Percentiles rank a stretch among this genome's conserved stretches.
phyloP scores from a whole-genome alignment of 495 filamentous ascomycete genomes.

The Terfezia claveryi region DNA sequence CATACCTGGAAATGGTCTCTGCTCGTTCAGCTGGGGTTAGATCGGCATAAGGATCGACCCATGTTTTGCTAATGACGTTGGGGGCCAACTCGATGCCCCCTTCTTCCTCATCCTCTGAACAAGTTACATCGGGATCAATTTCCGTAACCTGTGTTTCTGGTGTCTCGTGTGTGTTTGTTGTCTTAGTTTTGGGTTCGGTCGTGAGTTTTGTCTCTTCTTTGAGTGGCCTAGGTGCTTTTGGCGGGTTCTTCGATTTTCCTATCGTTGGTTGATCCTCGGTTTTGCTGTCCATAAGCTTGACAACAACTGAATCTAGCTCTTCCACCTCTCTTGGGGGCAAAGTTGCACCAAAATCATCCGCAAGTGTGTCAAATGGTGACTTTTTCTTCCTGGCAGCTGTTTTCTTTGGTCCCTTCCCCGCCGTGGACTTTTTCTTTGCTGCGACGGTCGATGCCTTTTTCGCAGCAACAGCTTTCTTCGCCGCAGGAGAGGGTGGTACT shows the following conservation, averaged over 20 bases:
- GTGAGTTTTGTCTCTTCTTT: too few species aligned
- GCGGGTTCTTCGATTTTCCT: too few species aligned
- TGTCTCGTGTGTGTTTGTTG: neutral
- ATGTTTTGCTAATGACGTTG: too few species aligned
- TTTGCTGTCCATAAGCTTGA: neutral
- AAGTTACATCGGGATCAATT: neutral
- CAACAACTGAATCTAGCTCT: neutral
- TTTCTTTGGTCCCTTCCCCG: too few species aligned
- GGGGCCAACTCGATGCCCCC: too few species aligned
- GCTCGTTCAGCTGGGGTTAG: neutral
- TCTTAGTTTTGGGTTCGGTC: neutral
- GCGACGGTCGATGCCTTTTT: neutral
- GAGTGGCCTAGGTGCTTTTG: too few species aligned
- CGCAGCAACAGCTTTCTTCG: neutral
- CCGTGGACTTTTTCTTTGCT: neutral
- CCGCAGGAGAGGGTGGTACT: neutral
- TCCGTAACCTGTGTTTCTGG: neutral
- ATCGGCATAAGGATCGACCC: neutral
- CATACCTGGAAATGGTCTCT: neutral
- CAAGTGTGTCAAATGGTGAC: neutral
- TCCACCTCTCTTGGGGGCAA: neutral
- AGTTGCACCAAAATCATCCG: neutral
- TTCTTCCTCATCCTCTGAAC: too few species aligned
- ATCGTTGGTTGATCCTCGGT: too few species aligned
- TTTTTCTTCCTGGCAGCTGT: neutral